Percentiles rank a stretch among this genome's conserved stretches.
These are phyloP conservation scores for Penicillium sp. DNA, from an alignment of 2,329 filamentous ascomycete genomes.

Conservation along the genomic window DNA sequence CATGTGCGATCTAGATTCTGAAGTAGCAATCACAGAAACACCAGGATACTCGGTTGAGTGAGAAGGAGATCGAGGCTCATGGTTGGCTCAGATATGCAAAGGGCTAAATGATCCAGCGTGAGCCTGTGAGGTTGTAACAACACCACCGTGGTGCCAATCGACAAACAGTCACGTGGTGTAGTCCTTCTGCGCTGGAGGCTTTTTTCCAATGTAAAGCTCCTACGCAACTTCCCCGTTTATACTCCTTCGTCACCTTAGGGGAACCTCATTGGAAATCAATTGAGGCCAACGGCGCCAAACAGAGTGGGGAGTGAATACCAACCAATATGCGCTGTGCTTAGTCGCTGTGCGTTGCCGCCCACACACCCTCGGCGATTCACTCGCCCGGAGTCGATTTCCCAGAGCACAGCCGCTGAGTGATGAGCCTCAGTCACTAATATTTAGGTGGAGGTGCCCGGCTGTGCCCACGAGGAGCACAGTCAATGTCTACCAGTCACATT, in stretches of 20 bases:
- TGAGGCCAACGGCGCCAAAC: slow-evolving; percentile 31
- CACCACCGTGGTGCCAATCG: neutral
- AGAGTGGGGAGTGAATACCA: slow-evolving; percentile 14
- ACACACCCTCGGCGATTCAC: slow-evolving; percentile 20
- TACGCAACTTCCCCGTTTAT: neutral
- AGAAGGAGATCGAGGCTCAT: neutral
- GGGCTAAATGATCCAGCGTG: neutral
- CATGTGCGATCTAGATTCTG: slow-evolving; percentile 5
- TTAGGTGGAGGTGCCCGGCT: slow-evolving; percentile 1
- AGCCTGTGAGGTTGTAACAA: neutral
- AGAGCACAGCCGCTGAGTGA: slow-evolving; percentile 9
- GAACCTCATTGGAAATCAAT: neutral
- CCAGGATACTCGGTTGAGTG: no score
- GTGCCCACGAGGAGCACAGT: slow-evolving; percentile 2
- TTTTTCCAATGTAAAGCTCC: neutral
- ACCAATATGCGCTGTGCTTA: slow-evolving; percentile 17
- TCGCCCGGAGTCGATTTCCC: slow-evolving; percentile 19
- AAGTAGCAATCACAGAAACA: neutral
- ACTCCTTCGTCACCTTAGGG: neutral
- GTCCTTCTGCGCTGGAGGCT: slow-evolving; percentile 6
- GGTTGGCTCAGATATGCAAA: neutral
- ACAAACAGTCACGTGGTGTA: slow-evolving; percentile 21
- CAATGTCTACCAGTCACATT: slow-evolving; percentile 7
- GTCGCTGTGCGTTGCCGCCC: slow-evolving; percentile 30
- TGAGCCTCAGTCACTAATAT: slow-evolving; percentile 12